Base-by-base conservation (phyloP, 805 yeast genomes). In the Kuraishia piskuri region DNA sequence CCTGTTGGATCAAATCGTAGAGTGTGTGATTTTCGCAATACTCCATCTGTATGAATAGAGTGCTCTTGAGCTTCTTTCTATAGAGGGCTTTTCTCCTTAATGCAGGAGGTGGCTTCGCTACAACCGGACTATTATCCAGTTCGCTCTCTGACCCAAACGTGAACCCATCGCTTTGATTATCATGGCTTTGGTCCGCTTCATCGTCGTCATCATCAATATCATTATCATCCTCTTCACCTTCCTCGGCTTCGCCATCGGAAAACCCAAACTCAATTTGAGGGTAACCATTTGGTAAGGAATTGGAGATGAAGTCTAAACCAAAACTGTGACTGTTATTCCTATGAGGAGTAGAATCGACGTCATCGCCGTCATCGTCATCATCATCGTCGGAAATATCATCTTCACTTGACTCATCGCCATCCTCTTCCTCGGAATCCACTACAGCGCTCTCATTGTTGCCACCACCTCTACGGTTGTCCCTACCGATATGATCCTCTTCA, bases 21-120 rank as follows among this genome's bases (percentile, higher is more conserved):
- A 94, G 69, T 0, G 99, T 92, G 54, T 88, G 89, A 63, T 92
- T 94, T 63, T 94, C 99, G 69, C 99, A 94, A 62, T 94, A 94
- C 67, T 94, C 99, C 99, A 94, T 94, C 64, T 94, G 99, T 59
- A 94, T 94, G 65, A 88, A 94, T 26, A 94, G 69, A 0, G 96
- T 90, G 52, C 91, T 86, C 57, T 73, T 74, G 48, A 71, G 67
- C 54, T 71, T 72, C 44, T 49, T 56, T 23, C 53, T 31, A 8
- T 44, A 14, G 26, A 22, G 17, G 6, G n/a, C 17, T 22, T 36
- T 20, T 14, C 36, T 22, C 40, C 40, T 31, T 31, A n/a, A 14
- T 8, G 14, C 40, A 44, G 20, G 49, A 50, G 9, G 54, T 55
- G 25, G 22, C 53, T 10, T 60, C 59, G 25, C 20, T 4, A 22